Evolutionary conservation across 2,329 filamentous ascomycete genomes (phyloP).

Genomic region (Knoxdaviesia capensis): DNA sequence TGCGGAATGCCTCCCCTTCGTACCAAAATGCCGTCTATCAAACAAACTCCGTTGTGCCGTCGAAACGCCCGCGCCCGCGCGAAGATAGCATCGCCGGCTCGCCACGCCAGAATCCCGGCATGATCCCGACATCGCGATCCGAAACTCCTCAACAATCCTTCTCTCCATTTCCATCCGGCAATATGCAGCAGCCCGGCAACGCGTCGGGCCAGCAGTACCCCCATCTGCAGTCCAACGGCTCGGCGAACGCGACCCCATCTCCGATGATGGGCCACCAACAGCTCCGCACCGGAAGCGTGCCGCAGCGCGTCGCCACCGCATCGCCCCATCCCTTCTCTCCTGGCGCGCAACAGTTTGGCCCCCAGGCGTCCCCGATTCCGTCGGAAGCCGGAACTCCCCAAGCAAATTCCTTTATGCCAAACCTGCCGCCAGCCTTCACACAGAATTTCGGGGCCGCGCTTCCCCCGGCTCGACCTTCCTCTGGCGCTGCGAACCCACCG

Average conservation of each 20-base stretch:
- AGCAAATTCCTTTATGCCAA: constrained; percentile 46
- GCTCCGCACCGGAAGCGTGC: constrained; percentile 46
- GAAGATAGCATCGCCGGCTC: constrained; percentile 76
- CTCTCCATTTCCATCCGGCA: constrained; percentile 17
- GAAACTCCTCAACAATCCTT: constrained; percentile 62
- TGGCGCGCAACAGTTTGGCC: constrained; percentile 47
- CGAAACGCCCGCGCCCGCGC: constrained; percentile 63
- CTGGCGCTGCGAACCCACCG: constrained; percentile 21
- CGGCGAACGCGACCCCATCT: constrained; percentile 72
- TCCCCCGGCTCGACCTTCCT: constrained; percentile 32
- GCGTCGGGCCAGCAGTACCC: constrained; percentile 47
- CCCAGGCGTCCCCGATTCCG: constrained; percentile 56
- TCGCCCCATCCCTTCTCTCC: constrained; percentile 85
- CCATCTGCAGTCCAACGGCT: constrained; percentile 64
- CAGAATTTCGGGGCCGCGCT: constrained; percentile 36
- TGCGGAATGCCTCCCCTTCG: constrained; percentile 64
- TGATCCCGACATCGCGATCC: constrained; percentile 66
- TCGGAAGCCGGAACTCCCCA: constrained; percentile 64
- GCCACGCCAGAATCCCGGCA: constrained; percentile 53
- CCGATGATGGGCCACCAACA: constrained; percentile 84
- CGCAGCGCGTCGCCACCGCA: constrained; percentile 70
- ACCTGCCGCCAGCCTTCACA: constrained; percentile 37
- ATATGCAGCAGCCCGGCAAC: constrained; percentile 1
- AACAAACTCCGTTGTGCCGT: constrained; percentile 70
- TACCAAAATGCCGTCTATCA: constrained; percentile 66